These are phyloP conservation scores for Dujonia santamariae DNA, from an alignment of 1,139 yeast genomes.

Conservation along the genomic window DNA sequence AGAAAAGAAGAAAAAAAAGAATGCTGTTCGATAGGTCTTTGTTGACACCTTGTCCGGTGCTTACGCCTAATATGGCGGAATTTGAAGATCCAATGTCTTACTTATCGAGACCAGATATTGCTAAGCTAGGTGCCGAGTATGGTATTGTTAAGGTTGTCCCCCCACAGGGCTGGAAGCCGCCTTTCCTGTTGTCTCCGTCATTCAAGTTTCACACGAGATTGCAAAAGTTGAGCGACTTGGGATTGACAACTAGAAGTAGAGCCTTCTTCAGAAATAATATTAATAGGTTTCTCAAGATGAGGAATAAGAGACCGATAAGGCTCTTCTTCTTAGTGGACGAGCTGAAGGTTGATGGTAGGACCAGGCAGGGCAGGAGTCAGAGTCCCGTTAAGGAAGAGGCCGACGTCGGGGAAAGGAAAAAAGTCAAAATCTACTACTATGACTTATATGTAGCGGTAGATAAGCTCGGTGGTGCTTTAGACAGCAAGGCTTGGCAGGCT, in stretches of 20 bases:
- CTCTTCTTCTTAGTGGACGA: constrained; percentile 19
- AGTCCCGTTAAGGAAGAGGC: neutral
- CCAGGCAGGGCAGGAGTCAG: neutral
- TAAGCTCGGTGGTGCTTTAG: constrained; percentile 19
- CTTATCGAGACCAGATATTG: constrained; percentile 49
- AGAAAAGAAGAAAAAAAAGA: too few relatives aligned
- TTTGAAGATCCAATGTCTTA: constrained; percentile 62
- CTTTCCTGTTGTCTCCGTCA: constrained; percentile 48
- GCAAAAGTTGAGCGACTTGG: constrained; percentile 63
- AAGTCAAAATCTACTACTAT: constrained; percentile 39
- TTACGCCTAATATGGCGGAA: constrained; percentile 52
- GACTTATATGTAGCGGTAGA: constrained; percentile 53
- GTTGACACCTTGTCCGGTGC: constrained; percentile 50
- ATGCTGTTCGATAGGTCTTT: constrained; percentile 23
- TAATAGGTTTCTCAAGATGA: constrained; percentile 53
- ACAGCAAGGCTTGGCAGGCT: constrained; percentile 27
- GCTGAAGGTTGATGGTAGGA: too few relatives aligned
- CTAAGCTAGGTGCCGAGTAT: constrained; percentile 51
- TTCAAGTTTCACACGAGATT: constrained; percentile 65
- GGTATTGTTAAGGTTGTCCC: constrained; percentile 70
- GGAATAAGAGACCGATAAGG: constrained; percentile 26
- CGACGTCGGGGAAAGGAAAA: neutral
- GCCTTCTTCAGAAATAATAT: constrained; percentile 59
- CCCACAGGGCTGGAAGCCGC: constrained; percentile 54
- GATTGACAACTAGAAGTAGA: constrained; percentile 59